Evolutionary conservation across 306 rosid genomes (phyloP).

Genomic region (Cucurbita maxima): DNA sequence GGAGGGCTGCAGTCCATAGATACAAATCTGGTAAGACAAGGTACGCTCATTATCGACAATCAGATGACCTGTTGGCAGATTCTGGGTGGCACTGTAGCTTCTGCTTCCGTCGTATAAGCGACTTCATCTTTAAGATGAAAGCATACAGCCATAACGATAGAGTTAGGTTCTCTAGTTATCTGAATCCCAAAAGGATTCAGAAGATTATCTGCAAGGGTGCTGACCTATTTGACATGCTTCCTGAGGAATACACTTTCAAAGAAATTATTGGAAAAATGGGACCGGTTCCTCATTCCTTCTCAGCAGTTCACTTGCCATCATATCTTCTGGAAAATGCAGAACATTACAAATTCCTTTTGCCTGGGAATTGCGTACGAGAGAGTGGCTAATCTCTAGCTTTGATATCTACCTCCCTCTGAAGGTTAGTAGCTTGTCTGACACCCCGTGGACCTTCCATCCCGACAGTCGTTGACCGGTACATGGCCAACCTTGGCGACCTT

Average conservation of each 20-base stretch:
- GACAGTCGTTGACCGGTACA: neutral
- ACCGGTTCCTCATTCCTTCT: conserved; percentile 85
- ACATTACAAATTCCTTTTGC: conserved; percentile 70
- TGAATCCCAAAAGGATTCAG: conserved; percentile 67
- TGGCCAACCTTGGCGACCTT: neutral
- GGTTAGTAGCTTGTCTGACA: neutral
- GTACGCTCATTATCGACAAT: conserved; percentile 83
- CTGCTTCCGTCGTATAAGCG: conserved; percentile 79
- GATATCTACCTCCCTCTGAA: neutral
- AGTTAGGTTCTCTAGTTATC: conserved; percentile 66
- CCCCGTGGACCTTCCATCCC: neutral
- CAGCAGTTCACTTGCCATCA: conserved; percentile 94
- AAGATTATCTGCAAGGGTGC: conserved; percentile 64
- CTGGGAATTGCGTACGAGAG: conserved; percentile 78
- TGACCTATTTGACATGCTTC: conserved; percentile 90
- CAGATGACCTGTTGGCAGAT: conserved; percentile 79
- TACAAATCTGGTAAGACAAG: conserved; percentile 57
- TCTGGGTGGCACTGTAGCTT: conserved; percentile 99
- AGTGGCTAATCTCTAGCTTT: conserved; percentile 3
- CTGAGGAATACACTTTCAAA: conserved; percentile 92
- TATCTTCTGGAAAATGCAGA: conserved; percentile 71
- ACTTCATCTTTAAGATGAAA: conserved; percentile 86
- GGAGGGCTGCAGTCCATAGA: conserved; percentile 91
- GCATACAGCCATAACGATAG: conserved; percentile 95
- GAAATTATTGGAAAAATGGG: conserved; percentile 98